A percentile compares a stretch with the other conserved stretches of the same genome.
Evolutionary conservation across 352 stramenopile genomes (phyloP).

Genomic region (Phytopythium delawarense): DNA sequence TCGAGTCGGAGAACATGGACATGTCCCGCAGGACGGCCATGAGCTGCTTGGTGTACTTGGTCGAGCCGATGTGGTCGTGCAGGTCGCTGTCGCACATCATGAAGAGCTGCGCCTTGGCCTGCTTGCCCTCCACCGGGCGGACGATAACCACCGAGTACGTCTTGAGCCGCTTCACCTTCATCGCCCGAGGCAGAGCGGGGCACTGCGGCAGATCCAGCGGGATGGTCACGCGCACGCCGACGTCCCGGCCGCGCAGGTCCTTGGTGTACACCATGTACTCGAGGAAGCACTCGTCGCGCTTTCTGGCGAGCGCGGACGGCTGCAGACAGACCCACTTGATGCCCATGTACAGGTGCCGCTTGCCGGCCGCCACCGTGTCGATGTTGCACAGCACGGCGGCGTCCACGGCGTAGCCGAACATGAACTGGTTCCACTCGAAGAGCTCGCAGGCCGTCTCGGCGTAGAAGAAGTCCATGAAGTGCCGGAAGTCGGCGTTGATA

Average conservation of each 20-base stretch:
- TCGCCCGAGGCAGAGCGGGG: slow-evolving; percentile 32
- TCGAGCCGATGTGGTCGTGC: slow-evolving; percentile 35
- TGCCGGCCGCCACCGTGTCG: slow-evolving; percentile 23
- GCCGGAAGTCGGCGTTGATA: slow-evolving; percentile 45
- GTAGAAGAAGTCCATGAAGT: slow-evolving; percentile 68
- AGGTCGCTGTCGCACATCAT: slow-evolving; percentile 47
- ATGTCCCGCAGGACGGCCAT: slow-evolving; percentile 58
- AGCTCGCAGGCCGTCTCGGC: slow-evolving; percentile 54
- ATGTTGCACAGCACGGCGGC: slow-evolving; percentile 66
- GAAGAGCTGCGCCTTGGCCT: slow-evolving; percentile 46
- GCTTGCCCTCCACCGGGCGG: slow-evolving; percentile 25
- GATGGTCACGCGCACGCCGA: slow-evolving; percentile 56
- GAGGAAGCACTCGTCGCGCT: slow-evolving; percentile 71
- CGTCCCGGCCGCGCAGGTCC: slow-evolving; percentile 49
- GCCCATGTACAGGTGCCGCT: slow-evolving; percentile 51
- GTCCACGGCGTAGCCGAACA: slow-evolving; percentile 60
- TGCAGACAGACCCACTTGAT: slow-evolving; percentile 79
- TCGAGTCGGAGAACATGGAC: slow-evolving; percentile 51
- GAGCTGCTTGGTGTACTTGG: slow-evolving; percentile 45
- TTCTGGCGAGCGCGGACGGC: slow-evolving; percentile 48
- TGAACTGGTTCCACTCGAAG: slow-evolving; percentile 68
- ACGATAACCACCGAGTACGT: slow-evolving; percentile 50
- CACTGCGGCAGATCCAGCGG: slow-evolving; percentile 62
- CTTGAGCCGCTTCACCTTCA: slow-evolving; percentile 59
- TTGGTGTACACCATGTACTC: slow-evolving; percentile 67